phyloP scores from a whole-genome alignment of 352 stramenopile genomes.

The Phytophthora meadii region DNA sequence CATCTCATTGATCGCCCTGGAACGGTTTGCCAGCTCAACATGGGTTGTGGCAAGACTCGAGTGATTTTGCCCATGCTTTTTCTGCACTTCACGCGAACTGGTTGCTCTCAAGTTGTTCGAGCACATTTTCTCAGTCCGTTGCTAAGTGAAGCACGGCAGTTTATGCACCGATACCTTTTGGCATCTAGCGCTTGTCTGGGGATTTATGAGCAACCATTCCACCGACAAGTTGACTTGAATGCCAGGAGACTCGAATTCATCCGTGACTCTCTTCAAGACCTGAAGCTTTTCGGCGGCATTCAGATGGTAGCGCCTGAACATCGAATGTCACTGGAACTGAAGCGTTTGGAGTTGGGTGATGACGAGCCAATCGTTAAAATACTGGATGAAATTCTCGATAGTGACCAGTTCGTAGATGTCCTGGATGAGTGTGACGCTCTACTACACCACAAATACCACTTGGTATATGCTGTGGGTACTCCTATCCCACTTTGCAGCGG shows the following conservation, averaged over 20 bases:
- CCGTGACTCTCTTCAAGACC: conserved; percentile 41
- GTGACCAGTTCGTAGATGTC: conserved; percentile 73
- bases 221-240: conserved; percentile 59
- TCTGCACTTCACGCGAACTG: conserved; percentile 56
- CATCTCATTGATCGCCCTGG: conserved; percentile 75
- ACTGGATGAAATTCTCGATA: conserved; percentile 56
- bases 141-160: conserved; percentile 69
- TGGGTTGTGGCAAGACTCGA: conserved; percentile 89
- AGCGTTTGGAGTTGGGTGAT: conserved; percentile 44
- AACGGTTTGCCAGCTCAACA: conserved; percentile 87
- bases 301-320: conserved; percentile 88
- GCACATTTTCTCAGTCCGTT: conserved; percentile 69
- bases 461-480: conserved; percentile 85
- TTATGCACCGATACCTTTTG: conserved; percentile 66
- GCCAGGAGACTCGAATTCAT: conserved; percentile 36
- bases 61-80: conserved; percentile 92
- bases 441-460: conserved; percentile 87
- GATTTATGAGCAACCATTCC: conserved; percentile 76
- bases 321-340: conserved; percentile 89
- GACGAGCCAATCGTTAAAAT: conserved; percentile 6
- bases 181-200: conserved; percentile 47
- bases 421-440: conserved; percentile 91
- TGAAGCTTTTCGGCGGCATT: conserved; percentile 48
- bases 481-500: conserved; percentile 55
- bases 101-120: conserved; percentile 42